phyloP scores from a whole-genome alignment of 2,329 filamentous ascomycete genomes.

The Fusarium sterilihyphosum region DNA sequence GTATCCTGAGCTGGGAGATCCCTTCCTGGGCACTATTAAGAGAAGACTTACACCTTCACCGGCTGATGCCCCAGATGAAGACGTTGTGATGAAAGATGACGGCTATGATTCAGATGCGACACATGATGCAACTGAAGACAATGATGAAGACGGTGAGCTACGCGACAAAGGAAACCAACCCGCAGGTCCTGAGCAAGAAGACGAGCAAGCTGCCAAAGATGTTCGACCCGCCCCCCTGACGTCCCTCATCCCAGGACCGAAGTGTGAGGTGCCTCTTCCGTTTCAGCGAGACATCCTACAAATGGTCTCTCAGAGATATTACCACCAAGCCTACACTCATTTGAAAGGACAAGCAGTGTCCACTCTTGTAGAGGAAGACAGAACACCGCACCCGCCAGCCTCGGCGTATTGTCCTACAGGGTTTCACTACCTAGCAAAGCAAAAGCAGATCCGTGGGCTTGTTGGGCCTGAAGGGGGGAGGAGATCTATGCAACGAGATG shows the following conservation, averaged over 20 bases:
- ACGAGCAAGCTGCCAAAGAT: not conserved
- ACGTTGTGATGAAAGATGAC: not conserved
- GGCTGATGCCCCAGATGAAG: not conserved
- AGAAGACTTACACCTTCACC: not conserved
- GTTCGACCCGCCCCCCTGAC: not conserved
- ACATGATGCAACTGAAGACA: not conserved
- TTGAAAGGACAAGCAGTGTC: not conserved
- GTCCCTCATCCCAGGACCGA: not conserved
- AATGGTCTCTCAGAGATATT: slow-evolving; percentile 1
- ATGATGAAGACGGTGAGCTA: not conserved
- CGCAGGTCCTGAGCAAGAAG: not conserved
- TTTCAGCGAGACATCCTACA: slow-evolving; percentile 1
- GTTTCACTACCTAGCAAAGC: not conserved
- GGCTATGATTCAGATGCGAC: not conserved
- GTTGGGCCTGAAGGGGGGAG: not conserved
- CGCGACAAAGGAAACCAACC: not conserved
- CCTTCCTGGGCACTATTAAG: slow-evolving; percentile 8
- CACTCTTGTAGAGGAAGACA: slow-evolving; percentile 26
- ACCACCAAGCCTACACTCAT: not conserved
- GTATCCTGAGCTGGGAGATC: not conserved
- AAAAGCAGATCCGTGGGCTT: not conserved
- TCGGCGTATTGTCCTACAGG: not conserved
- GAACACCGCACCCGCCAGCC: not conserved
- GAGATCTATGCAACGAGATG: not conserved
- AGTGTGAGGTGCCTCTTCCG: not conserved